Conservation (phyloP, 2,329 filamentous ascomycete genomes). For the Colletotrichum paranaense region DNA sequence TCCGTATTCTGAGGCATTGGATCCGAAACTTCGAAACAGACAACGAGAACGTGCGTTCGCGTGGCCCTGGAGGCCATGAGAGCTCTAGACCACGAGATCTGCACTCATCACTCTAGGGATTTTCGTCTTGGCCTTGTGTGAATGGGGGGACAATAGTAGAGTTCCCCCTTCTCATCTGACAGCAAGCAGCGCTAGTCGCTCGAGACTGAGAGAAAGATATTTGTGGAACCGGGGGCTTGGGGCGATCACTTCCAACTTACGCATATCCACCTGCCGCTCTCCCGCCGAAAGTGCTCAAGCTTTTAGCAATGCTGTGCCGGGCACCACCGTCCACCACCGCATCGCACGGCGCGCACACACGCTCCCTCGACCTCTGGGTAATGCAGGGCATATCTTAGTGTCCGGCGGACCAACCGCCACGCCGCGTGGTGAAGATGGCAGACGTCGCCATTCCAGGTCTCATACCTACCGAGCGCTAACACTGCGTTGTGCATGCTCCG, state of each 20-base stretch:
- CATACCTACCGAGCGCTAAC: neutral
- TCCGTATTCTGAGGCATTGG: constrained; percentile 14
- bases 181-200: neutral
- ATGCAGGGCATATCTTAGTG: neutral
- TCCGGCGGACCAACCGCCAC: constrained; percentile 2
- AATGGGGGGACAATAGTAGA: neutral
- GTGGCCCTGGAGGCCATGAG: neutral
- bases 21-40: constrained; percentile 22
- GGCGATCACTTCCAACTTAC: neutral
- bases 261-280: neutral
- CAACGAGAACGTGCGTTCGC: neutral
- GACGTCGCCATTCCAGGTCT: neutral
- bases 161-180: neutral
- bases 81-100: constrained; percentile 11
- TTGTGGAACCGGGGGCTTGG: neutral
- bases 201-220: neutral
- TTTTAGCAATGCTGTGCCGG: neutral
- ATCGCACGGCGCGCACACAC: constrained; percentile 1
- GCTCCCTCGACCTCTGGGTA: neutral
- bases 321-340: neutral
- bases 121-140: neutral
- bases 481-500: neutral
- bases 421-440: constrained; percentile 8
- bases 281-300: neutral
- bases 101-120: neutral